These are phyloP conservation scores for Cairneyella variabilis DNA, from an alignment of 495 filamentous ascomycete species.

Conservation along the genomic window DNA sequence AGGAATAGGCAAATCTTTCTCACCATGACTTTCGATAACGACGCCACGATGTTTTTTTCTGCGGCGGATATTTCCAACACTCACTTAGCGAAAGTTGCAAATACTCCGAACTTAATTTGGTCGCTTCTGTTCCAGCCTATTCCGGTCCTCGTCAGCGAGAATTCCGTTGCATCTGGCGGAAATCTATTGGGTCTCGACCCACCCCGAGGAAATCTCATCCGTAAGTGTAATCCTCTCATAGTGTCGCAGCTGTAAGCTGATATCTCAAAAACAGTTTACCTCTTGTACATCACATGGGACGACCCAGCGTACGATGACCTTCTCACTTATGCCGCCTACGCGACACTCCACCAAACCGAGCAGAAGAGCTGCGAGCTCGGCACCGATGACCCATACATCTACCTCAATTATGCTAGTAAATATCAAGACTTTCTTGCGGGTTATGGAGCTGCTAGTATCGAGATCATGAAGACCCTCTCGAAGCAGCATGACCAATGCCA, in stretches of 20 bases:
- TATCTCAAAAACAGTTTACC: neutral
- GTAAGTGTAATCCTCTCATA: neutral
- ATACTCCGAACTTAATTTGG: neutral
- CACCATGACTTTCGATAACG: neutral
- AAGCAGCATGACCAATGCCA: neutral
- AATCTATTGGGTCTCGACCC: conserved; percentile 1
- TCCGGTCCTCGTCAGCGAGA: neutral
- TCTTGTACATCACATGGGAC: conserved; percentile 4
- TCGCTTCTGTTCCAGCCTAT: conserved; percentile 8
- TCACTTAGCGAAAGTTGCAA: neutral
- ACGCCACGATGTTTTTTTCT: neutral
- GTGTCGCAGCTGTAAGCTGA: neutral
- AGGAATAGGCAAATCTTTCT: conserved; percentile 2
- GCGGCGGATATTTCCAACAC: conserved; percentile 1
- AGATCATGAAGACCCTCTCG: neutral
- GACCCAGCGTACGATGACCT: neutral
- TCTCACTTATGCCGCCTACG: conserved; percentile 1
- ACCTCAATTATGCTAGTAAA: neutral
- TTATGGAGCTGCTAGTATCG: neutral
- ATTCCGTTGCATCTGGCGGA: neutral
- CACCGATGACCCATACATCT: neutral
- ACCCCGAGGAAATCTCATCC: neutral
- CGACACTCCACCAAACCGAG: neutral
- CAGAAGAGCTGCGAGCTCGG: neutral
- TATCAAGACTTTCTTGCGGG: neutral